Base-by-base conservation (phyloP, 305 asterid species). In the Ajuga reptans region DNA sequence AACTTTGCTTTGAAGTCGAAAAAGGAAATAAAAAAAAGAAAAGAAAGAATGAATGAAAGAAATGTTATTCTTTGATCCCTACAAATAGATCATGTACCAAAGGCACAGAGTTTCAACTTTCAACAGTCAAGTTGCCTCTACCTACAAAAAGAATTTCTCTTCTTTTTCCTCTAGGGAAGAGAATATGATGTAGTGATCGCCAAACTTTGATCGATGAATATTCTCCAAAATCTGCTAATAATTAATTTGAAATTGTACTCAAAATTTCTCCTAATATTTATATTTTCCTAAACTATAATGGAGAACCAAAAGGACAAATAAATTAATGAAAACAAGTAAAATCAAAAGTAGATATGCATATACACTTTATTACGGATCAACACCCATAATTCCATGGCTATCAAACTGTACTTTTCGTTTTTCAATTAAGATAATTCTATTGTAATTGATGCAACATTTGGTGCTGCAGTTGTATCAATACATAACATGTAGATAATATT, bases 151-250 rank as follows among this genome's bases (percentile, higher is more conserved):
- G 49, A 33, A 27, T 43, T 69, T 54, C 46, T 24, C 57, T 53
- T 39, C 46, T 56, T 27, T 27, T 29, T 45, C 36, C 39, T 56
- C 6, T 33, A 7, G 7, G 45, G 21, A 68, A 45, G 55, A 29
- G 73, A 31, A 43, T 55, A 29, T 43, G 14, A 69, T 64, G 9
- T 39, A 18, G 68, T 31, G 68, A 62, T 62, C 29, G 6, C 68
- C 41, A 62, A 33, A 11, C 64, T 57, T 57, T 34, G 46, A 12
- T 62, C 4, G 3, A 42, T 62, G 54, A 62, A 62, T 62, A 62
- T 62, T 62, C 68, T 21, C 11, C 9, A 9, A 43, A 21, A 10
- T n/a, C 6, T 18, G 5, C 24, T 11, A 42, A n/a, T n/a, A n/a
- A n/a, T 1, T 31, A 18, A 59, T 36, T 37, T 36, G n/a, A 57